Evolutionary conservation across 1,284 basidiomycete genomes (phyloP), one percentile per base, ranked within the genome.

Genomic region (Trametes sp.): DNA sequence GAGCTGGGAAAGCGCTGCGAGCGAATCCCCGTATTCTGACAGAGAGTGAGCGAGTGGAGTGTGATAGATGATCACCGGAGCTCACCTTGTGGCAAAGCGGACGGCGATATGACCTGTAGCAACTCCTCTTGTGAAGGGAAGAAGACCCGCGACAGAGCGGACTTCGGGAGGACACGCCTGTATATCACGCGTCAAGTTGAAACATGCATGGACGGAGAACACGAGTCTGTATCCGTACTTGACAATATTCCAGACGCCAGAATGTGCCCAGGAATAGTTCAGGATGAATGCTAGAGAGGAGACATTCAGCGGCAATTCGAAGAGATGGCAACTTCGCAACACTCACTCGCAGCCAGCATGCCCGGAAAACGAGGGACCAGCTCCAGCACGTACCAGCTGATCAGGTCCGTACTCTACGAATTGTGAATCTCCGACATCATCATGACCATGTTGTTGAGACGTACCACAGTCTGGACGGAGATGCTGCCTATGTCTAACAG

Each of bases 231-330:
- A 57, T 57, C 14, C 83, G 58, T 69, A 89, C 87, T 89, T 94
- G 63, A 87, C 81, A 51, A 95, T 73, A 41, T 77, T 85, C 93
- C 93, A 96, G 64, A 93, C 78, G 19, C 91, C 88, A 1, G 87
- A 83, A 75, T 95, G 90, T 19, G 88, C 77, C 93, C 93, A 96
- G 10, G 90, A 89, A 72, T 90, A 93, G 76, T 95, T 94, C 38
- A 94, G 78, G 54, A 95, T 78, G 71, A 92, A 92, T 29, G 90
- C 90, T 86, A 74, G 58, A 58, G 24, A 36, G 58, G 46, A 26
- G 52, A 33, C 28, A 11, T 50, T 61, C 49, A 54, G 51, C 31
- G 11, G 42, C 6, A 1, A 31, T 2, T 41, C 24, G 24, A 29
- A 23, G 36, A 44, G 16, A 19, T n/a, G 28, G 33, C 26, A 29